Percentiles rank a stretch among this genome's conserved stretches.
Evolutionary conservation across 2,329 filamentous ascomycete species (phyloP).

Genomic region (Ceratocystis harringtonii): DNA sequence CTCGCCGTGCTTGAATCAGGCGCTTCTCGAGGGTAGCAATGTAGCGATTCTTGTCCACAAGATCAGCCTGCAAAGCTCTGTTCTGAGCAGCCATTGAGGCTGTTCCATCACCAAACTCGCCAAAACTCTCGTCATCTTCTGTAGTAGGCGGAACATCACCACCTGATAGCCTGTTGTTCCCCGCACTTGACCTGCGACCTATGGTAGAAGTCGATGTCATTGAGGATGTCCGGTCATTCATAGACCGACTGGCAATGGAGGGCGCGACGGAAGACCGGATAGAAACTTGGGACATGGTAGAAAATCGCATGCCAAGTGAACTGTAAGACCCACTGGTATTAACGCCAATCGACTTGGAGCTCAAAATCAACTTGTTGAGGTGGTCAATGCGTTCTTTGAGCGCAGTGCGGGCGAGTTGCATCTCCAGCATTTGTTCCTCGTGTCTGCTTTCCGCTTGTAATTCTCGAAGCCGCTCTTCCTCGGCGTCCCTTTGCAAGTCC

Average conservation of each 20-base stretch:
- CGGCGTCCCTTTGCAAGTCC: constrained; percentile 50
- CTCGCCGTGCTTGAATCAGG: constrained; percentile 73
- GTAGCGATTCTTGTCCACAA: constrained; percentile 93
- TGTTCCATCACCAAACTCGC: constrained; percentile 73
- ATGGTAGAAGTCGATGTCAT: constrained; percentile 50
- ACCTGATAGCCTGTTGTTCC: constrained; percentile 30
- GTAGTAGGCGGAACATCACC: constrained; percentile 22
- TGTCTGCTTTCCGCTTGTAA: constrained; percentile 74
- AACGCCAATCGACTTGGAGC: constrained; percentile 88
- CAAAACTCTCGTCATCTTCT: constrained; percentile 55
- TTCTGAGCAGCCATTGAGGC: constrained; percentile 77
- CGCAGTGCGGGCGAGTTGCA: constrained; percentile 90
- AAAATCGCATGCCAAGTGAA: constrained; percentile 46
- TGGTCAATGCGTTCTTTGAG: constrained; percentile 96
- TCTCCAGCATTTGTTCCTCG: constrained; percentile 95
- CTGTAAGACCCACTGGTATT: constrained; percentile 63
- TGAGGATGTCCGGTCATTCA: constrained; percentile 50
- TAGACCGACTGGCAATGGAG: constrained; percentile 36
- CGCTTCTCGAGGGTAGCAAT: constrained; percentile 88
- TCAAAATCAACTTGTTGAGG: constrained; percentile 83
- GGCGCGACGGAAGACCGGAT: constrained; percentile 55
- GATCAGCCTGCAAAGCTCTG: constrained; percentile 79
- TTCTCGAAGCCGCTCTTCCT: constrained; percentile 58
- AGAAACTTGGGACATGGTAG: constrained; percentile 46
- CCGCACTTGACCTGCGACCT: constrained; percentile 36